phyloP scores from a whole-genome alignment of 2,329 filamentous ascomycete species.

The Microcera coccophila region DNA sequence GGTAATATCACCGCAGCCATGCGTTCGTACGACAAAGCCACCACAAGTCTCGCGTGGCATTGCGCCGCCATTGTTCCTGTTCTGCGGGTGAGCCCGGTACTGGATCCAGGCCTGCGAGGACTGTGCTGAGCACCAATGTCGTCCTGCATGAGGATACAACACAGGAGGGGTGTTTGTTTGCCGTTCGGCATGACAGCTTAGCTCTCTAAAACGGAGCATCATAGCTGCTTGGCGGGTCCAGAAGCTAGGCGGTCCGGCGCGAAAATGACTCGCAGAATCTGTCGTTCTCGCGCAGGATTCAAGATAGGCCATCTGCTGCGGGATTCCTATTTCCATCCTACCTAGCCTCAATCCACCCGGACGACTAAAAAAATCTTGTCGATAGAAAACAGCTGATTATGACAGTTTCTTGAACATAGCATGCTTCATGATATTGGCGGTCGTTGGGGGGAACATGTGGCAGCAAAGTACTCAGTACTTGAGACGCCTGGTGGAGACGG shows the following conservation, averaged over 20 bases:
- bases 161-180: background rate
- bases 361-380: too few species aligned
- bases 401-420: background rate
- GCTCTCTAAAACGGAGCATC: background rate
- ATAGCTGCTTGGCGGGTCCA: background rate
- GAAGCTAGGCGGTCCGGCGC: background rate
- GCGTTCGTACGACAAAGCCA: too few species aligned
- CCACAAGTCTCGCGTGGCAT: constrained; percentile 11
- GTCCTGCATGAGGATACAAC: constrained; percentile 9
- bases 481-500: constrained; percentile 1
- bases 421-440: constrained; percentile 5
- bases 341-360: background rate
- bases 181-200: background rate
- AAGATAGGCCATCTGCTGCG: background rate
- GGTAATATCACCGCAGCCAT: background rate
- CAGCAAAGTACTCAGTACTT: constrained; percentile 26
- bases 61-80: background rate
- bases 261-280: background rate
- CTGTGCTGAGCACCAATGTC: constrained; percentile 14
- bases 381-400: background rate
- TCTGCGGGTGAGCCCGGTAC: background rate
- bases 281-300: background rate
- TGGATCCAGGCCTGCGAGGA: constrained; percentile 5
- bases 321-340: too few species aligned
- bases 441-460: constrained; percentile 18